Evolutionary conservation across 2,329 filamentous ascomycete species (phyloP), one percentile per base, ranked within the genome.

Genomic region (Beauveria bassiana): DNA sequence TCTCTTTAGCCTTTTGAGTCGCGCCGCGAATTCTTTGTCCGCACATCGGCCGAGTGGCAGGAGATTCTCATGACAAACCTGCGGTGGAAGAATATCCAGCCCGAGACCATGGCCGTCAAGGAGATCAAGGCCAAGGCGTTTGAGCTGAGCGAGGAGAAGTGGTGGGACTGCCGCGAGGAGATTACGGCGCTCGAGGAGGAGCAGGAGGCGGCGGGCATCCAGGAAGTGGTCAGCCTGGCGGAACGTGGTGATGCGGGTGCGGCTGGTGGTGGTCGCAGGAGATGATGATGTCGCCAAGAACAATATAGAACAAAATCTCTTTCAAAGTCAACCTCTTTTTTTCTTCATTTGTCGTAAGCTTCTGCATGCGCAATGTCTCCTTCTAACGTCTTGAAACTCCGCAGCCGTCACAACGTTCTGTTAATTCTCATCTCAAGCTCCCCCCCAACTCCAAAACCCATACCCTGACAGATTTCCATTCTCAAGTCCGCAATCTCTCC

Each of bases 141-240:
- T 72, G 88, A 91, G 70, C 82, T 91, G 65, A 93, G 93, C 46
- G 95, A 99, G 75, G 90, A 93, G 77, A 96, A 96, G 74, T 99
- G 95, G 95, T 99, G 95, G 95, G 95, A 97, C 79, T 92, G 89
- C 71, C 84, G 95, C 68, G 95, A 99, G 77, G 93, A 98, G 77
- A 90, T 99, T 66, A 89, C 87, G 59, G 89, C 86, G 7, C 75
- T 98, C 70, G 95, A 99, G 75, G 93, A 97, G 75, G 93, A 97
- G 77, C 92, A 98, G 78, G 93, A 97, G 75, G 93, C 90, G 54
- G 91, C 92, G 40, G 93, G 95, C 10, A 97, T 98, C 73, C 90
- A 92, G 18, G 95, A 98, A 77, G 91, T 98, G 49, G 90, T 98
- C 60, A 95, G 88, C 70, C 78, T 98, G 70, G 86, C 88, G 55